Conservation (phyloP, 2,329 filamentous ascomycete species). For the Fusarium sp. region DNA sequence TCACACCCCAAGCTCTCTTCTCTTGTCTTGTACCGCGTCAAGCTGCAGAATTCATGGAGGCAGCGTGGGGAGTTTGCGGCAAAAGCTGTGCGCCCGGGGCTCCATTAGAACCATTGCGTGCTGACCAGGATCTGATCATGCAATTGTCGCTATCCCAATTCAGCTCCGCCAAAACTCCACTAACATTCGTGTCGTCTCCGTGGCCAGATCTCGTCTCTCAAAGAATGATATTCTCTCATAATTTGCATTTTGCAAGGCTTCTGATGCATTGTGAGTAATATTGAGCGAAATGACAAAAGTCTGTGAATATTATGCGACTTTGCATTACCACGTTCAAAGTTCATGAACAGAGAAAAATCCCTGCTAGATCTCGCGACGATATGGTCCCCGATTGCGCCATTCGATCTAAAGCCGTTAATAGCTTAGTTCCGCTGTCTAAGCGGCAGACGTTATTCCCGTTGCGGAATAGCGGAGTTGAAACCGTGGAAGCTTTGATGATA, state of each 20-base stretch:
- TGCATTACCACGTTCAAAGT: neutral
- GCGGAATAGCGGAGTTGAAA: slow-evolving; percentile 12
- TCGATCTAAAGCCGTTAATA: slow-evolving; percentile 8
- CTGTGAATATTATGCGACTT: neutral
- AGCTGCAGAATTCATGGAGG: slow-evolving; percentile 7
- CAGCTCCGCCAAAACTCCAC: slow-evolving; percentile 31
- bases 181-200: slow-evolving; percentile 20
- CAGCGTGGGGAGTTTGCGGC: slow-evolving; percentile 31
- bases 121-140: slow-evolving; percentile 45
- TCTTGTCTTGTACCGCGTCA: slow-evolving; percentile 3
- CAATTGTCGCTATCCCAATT: slow-evolving; percentile 33
- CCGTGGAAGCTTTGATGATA: slow-evolving; percentile 6
- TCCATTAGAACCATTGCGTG: slow-evolving; percentile 40
- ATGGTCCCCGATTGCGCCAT: slow-evolving; percentile 40
- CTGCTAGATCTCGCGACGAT: slow-evolving; percentile 36
- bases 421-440: neutral
- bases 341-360: slow-evolving; percentile 2
- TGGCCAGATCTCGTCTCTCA: neutral
- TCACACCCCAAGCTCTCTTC: slow-evolving; percentile 18
- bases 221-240: neutral
- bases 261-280: neutral
- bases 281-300: neutral
- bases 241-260: neutral
- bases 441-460: slow-evolving; percentile 20
- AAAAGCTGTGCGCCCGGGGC: slow-evolving; percentile 4